These are phyloP conservation scores for Trifolium repens DNA, from an alignment of 306 rosid species.

Conservation along the genomic window DNA sequence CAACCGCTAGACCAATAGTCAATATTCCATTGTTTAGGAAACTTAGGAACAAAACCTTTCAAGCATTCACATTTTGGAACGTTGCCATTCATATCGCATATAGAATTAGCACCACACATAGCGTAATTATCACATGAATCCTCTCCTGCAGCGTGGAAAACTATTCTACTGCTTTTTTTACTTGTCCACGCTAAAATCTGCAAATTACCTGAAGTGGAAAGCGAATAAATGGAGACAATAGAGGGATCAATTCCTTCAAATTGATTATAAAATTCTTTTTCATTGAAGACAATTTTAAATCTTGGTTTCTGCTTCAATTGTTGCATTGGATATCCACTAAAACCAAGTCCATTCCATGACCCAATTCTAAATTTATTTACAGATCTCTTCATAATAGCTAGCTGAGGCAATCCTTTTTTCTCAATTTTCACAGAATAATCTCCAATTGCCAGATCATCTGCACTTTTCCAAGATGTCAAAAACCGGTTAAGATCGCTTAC, in stretches of 20 bases:
- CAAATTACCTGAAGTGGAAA: slow-evolving; percentile 20
- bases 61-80: too few relatives aligned
- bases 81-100: too few relatives aligned
- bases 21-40: too few relatives aligned
- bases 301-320: neutral
- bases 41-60: too few relatives aligned
- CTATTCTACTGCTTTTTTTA: neutral
- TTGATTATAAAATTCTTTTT: slow-evolving; percentile 29
- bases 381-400: neutral
- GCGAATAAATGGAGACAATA: neutral
- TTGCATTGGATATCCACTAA: slow-evolving; percentile 17
- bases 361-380: neutral
- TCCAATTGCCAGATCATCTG: slow-evolving; percentile 37
- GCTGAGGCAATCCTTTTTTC: slow-evolving; percentile 12
- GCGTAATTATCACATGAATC: slow-evolving; percentile 29
- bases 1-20: slow-evolving; percentile 30
- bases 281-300: slow-evolving; percentile 24
- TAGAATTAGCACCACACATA: slow-evolving; percentile 15
- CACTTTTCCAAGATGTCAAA: slow-evolving; percentile 40
- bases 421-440: slow-evolving; percentile 9
- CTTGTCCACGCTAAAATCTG: neutral
- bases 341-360: slow-evolving; percentile 34
- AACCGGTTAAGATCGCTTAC: slow-evolving; percentile 7
- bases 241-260: slow-evolving; percentile 15
- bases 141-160: neutral